A percentile compares a stretch with the other conserved stretches of the same genome.
phyloP scores from a whole-genome alignment of 1,139 yeast genomes.

The Taphrina populina region DNA sequence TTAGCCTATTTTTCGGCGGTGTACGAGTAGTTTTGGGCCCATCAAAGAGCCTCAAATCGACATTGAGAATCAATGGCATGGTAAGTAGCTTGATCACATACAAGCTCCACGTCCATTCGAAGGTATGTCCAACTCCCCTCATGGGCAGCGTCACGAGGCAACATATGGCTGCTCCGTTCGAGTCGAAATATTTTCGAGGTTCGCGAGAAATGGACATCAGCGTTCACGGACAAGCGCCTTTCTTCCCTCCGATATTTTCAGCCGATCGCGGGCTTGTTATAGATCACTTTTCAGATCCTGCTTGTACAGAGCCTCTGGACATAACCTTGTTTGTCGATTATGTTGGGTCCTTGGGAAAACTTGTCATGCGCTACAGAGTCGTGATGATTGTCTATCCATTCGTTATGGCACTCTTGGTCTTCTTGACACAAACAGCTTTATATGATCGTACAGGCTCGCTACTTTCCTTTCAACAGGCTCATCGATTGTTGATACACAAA shows the following conservation, averaged over 20 bases:
- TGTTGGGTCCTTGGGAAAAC: conserved; percentile 45
- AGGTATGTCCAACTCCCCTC: conserved; percentile 37
- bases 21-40: conserved; percentile 44
- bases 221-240: conserved; percentile 75
- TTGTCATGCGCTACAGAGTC: conserved; percentile 45
- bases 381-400: conserved; percentile 44
- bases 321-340: conserved; percentile 45
- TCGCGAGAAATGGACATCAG: conserved; percentile 50
- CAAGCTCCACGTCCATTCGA: conserved; percentile 44
- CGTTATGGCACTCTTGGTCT: conserved; percentile 41
- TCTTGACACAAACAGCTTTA: conserved; percentile 42
- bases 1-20: conserved; percentile 46
- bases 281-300: conserved; percentile 46
- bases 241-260: conserved; percentile 52
- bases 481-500: conserved; percentile 46
- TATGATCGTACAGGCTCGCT: conserved; percentile 47
- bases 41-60: conserved; percentile 50
- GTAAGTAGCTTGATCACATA: conserved; percentile 66
- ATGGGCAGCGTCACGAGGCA: conserved; percentile 71
- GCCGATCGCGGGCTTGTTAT: conserved; percentile 43
- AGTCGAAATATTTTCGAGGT: conserved; percentile 72
- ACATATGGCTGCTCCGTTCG: conserved; percentile 63
- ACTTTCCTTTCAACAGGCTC: conserved; percentile 55
- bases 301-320: conserved; percentile 38
- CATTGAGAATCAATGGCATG: conserved; percentile 52